phyloP scores from a whole-genome alignment of 2,329 filamentous ascomycete species.

The Triangularia verruculosa region DNA sequence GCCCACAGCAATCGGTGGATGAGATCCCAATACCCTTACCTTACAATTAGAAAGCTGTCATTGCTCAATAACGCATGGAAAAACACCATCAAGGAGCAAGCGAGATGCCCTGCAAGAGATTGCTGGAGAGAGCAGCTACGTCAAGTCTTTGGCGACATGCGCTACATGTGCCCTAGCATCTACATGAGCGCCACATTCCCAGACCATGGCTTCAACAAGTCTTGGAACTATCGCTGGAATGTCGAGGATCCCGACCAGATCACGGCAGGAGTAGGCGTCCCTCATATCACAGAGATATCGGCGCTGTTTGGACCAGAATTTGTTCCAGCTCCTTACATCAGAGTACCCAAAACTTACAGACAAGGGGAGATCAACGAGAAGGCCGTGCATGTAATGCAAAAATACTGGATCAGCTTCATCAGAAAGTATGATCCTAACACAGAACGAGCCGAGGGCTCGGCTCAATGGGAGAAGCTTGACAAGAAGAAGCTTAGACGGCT shows the following conservation, averaged over 20 bases:
- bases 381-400: conserved; percentile 61
- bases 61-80: conserved; percentile 55
- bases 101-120: conserved; percentile 46
- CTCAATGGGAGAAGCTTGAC: conserved; percentile 50
- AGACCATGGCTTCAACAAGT: conserved; percentile 37
- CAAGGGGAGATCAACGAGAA: conserved; percentile 49
- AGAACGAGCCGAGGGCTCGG: conserved; percentile 42
- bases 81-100: conserved; percentile 35
- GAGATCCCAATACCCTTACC: conserved; percentile 53
- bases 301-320: conserved; percentile 66
- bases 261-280: conserved; percentile 57
- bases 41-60: conserved; percentile 49
- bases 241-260: conserved; percentile 58
- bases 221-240: conserved; percentile 69
- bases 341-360: conserved; percentile 52
- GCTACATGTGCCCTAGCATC: conserved; percentile 63
- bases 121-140: conserved; percentile 57
- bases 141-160: conserved; percentile 61
- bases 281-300: conserved; percentile 63
- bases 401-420: conserved; percentile 75
- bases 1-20: conserved; percentile 54
- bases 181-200: conserved; percentile 45
- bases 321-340: conserved; percentile 31
- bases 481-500: conserved; percentile 35
- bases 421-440: conserved; percentile 62